Evolutionary conservation across 495 filamentous ascomycete species (phyloP).

Genomic region (Hypoxylon fragiforme): DNA sequence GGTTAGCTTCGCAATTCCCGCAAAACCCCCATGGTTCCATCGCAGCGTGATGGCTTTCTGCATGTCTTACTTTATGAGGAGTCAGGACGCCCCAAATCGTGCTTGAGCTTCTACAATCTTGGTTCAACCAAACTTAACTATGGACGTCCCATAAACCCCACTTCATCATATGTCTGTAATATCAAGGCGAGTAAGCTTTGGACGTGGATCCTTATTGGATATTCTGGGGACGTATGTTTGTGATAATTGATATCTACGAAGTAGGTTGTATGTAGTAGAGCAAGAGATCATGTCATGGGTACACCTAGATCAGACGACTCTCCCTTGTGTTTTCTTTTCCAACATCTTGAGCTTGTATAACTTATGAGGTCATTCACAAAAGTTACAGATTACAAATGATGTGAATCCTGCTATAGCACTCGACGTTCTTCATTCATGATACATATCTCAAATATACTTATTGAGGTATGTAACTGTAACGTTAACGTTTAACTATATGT

Average conservation of each 20-base stretch:
- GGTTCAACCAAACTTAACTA: conserved; percentile 22
- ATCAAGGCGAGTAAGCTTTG: conserved; percentile 8
- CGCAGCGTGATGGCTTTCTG: conserved; percentile 32
- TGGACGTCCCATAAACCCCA: conserved; percentile 24
- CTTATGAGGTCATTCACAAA: conserved; percentile 21
- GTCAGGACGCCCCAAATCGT: conserved; percentile 20
- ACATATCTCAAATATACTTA: too few relatives aligned
- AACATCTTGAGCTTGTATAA: background rate
- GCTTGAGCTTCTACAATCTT: conserved; percentile 26
- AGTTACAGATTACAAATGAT: too few relatives aligned
- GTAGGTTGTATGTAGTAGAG: too few relatives aligned
- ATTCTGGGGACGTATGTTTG: too few relatives aligned
- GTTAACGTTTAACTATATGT: background rate
- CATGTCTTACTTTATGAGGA: conserved; percentile 34
- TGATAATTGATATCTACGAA: too few relatives aligned
- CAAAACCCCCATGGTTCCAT: conserved; percentile 27
- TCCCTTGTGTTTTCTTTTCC: background rate
- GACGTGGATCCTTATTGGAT: too few relatives aligned
- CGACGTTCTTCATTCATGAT: too few relatives aligned
- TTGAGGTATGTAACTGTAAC: too few relatives aligned
- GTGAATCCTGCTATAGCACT: too few relatives aligned
- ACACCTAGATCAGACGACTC: too few relatives aligned
- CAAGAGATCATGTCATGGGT: too few relatives aligned
- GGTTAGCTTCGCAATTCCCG: conserved; percentile 33
- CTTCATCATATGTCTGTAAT: too few relatives aligned